Base-by-base conservation (phyloP, 192 early-diverging fungal genomes). In the Funneliformis mosseae region DNA sequence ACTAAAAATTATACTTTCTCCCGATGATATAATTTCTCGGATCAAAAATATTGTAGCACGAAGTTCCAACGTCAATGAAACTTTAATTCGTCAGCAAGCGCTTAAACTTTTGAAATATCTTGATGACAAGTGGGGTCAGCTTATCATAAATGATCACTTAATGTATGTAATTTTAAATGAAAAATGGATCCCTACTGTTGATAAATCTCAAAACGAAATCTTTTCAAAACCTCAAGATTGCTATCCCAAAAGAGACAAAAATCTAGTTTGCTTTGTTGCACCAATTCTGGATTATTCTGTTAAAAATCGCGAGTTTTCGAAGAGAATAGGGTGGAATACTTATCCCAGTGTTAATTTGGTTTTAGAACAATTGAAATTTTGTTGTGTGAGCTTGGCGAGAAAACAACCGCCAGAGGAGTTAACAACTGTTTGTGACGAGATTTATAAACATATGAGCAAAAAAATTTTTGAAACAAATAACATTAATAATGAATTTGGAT, bases 141-240 rank as follows among this genome's bases (percentile, higher is more conserved):
- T 50, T 5, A 14, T 12, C 18, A 5, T 4, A 16, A 50, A 50
- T 50, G 18, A 50, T 50, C 14, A 12, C 12, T 5, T 4, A 3
- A 5, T 50, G 16, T 12, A 50, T 16, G 4, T 16, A 16, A 23
- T 70, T 39, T n/a, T n/a, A 43, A 8, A 38, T 41, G 5, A 12
- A 18, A 38, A 70, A 41, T 70, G 68, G 68, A 39, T 70, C 39
- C 68, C 68, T 21, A 70, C 68, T 7, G 21, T 70, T 7, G 68
- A 70, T 11, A 21, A 41, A 41, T 39, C 33, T 41, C 16, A 18
- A 41, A 38, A 21, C 1, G 12, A 70, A 39, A 2, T 7, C 21
- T 70, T 70, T 39, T 70, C 68, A 0, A 70, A 42, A 41, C 18
- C 68, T 39, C 1, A 21, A 21, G 68, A 70, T 70, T 70, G 68